phyloP scores from a whole-genome alignment of 164 flowering plant species.

The Malania oleifera region DNA sequence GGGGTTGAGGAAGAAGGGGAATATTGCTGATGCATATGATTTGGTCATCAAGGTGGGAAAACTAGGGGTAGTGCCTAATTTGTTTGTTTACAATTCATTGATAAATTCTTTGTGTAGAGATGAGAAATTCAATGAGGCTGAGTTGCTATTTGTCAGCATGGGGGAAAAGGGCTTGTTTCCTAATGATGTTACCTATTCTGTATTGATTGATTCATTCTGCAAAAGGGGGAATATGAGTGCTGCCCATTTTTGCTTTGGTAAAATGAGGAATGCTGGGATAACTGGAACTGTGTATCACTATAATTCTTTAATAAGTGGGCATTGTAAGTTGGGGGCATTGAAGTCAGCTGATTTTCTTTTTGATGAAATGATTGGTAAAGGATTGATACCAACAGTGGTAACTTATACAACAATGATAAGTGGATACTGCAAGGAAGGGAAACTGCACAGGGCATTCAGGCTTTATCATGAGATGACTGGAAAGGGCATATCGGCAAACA shows the following conservation, averaged over 20 bases:
- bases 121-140: slow-evolving; percentile 57
- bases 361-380: slow-evolving; percentile 49
- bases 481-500: slow-evolving; percentile 65
- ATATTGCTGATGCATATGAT: slow-evolving; percentile 45
- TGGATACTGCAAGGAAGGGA: slow-evolving; percentile 64
- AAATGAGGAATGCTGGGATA: slow-evolving; percentile 52
- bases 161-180: slow-evolving; percentile 42
- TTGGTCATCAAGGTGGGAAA: slow-evolving; percentile 41
- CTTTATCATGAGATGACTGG: slow-evolving; percentile 69
- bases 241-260: slow-evolving; percentile 38
- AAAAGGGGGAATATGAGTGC: slow-evolving; percentile 51
- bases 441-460: slow-evolving; percentile 50
- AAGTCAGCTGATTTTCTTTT: slow-evolving; percentile 43
- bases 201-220: slow-evolving; percentile 67
- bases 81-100: slow-evolving; percentile 72
- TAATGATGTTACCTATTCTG: slow-evolving; percentile 68
- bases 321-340: slow-evolving; percentile 62
- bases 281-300: slow-evolving; percentile 57
- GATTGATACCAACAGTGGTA: slow-evolving; percentile 59
- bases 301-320: slow-evolving; percentile 67
- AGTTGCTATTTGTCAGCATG: slow-evolving; percentile 52
- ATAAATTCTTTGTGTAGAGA: slow-evolving; percentile 66
- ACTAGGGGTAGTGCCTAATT: slow-evolving; percentile 49
- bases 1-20: slow-evolving; percentile 61
- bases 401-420: slow-evolving; percentile 74